Conservation (phyloP, 805 yeast species). For the Candida gorgasii region DNA sequence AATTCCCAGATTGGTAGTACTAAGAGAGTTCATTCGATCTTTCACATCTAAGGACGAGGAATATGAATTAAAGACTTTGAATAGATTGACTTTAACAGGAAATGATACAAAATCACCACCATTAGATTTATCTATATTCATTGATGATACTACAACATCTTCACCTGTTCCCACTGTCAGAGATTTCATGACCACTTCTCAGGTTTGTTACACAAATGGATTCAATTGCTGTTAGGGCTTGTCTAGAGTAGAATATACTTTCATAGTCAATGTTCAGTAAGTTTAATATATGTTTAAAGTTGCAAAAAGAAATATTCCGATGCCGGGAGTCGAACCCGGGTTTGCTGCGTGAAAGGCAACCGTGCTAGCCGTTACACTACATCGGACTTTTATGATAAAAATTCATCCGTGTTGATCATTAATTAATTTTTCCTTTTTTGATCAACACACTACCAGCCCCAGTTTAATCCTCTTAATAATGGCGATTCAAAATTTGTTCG, state of each 20-base stretch:
- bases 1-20: neutral
- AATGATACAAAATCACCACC: neutral
- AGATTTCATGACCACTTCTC: conserved; percentile 2
- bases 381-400: conserved; percentile 32
- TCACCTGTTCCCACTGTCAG: neutral
- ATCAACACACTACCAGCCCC: neutral
- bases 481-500: neutral
- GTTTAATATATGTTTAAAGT: neutral
- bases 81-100: neutral
- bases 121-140: neutral
- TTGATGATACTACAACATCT: neutral
- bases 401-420: neutral
- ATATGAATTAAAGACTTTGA: conserved; percentile 1
- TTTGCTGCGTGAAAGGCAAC: conserved; percentile 56
- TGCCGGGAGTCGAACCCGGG: conserved; percentile 88
- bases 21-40: conserved; percentile 1
- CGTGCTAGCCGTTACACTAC: conserved; percentile 56
- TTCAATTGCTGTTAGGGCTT: too few relatives aligned
- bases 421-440: too few relatives aligned
- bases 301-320: conserved; percentile 47
- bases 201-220: too few relatives aligned
- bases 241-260: too few relatives aligned
- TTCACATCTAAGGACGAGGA: neutral
- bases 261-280: too few relatives aligned
- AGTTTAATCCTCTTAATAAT: neutral